Base-by-base conservation (phyloP, 305 asterid species). In the Fraxinus ornus region DNA sequence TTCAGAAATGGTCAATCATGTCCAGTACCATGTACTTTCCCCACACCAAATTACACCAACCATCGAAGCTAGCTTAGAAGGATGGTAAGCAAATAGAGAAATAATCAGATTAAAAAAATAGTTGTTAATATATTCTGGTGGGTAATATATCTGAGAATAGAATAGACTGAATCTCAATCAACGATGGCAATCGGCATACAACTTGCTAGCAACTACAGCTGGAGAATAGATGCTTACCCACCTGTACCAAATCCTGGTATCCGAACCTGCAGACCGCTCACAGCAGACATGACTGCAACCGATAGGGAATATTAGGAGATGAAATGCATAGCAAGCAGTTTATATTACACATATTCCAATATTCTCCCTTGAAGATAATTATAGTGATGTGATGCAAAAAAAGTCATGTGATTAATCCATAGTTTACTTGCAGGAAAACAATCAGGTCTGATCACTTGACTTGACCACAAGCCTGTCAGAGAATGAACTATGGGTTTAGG, bases 281-380 rank as follows among this genome's bases (percentile, higher is more conserved):
- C 94, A 74, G 98, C 98, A 78, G 99, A 96, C 97, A 96, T 91
- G 71, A 96, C 99, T 96, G 97, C 85, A 85, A 85, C 80, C 72
- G 85, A 84, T 76, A 85, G 80, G 73, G 82, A 36, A 57, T 64
- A 60, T 85, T 44, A 86, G 81, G 17, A 83, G 76, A 81, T 3
- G 47, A 79, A 7, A 39, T 15, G 70, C 77, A 81, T 47, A 77
- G 9, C 49, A 13, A 55, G 66, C 32, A 62, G 32, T 9, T 2
- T 64, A 22, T 22, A n/a, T 55, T 55, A n/a, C 24, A 55, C 26
- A 55, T n/a, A n/a, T 55, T 55, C 4, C 10, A 55, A 19, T 55
- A 55, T 19, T 55, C 66, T n/a, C 24, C 3, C 64, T 55, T 55
- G 64, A 55, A 55, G 24, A 55, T n/a, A 55, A 17, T 55, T 55